These are phyloP conservation scores for Talaromyces wortmannii DNA, from an alignment of 495 filamentous ascomycete genomes.

Conservation along the genomic window DNA sequence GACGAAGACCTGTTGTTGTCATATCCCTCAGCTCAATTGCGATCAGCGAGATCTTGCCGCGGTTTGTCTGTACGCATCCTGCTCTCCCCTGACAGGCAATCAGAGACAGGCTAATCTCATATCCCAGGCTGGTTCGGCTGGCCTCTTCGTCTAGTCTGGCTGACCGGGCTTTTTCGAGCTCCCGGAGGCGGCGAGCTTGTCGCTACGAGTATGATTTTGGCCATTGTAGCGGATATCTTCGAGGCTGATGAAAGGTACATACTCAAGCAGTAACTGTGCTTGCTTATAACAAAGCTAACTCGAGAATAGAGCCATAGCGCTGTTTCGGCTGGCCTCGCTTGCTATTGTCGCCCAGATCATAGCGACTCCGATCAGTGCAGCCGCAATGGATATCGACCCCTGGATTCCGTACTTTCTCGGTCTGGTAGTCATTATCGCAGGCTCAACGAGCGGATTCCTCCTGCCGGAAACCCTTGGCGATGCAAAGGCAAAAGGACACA, in stretches of 20 bases:
- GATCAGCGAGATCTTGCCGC: conserved; percentile 23
- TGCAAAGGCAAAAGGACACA: not conserved
- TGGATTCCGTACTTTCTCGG: conserved; percentile 22
- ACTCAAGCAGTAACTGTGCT: not conserved
- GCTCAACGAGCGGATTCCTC: conserved; percentile 20
- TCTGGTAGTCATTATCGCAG: conserved; percentile 17
- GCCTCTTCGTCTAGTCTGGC: conserved; percentile 25
- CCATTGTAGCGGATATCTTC: conserved; percentile 25
- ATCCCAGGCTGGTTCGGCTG: conserved; percentile 1
- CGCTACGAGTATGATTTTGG: conserved; percentile 12
- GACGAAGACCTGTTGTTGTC: conserved; percentile 34
- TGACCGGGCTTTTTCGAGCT: conserved; percentile 15
- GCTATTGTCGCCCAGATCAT: conserved; percentile 19
- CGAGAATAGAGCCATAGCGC: conserved; percentile 14
- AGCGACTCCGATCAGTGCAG: conserved; percentile 23
- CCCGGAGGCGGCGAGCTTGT: conserved; percentile 25
- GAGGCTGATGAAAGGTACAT: conserved; percentile 24
- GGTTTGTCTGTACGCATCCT: conserved; percentile 27
- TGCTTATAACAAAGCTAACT: not conserved
- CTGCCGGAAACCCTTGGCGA: conserved; percentile 38
- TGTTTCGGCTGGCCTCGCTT: conserved; percentile 18
- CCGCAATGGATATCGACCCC: conserved; percentile 16
- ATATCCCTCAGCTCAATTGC: conserved; percentile 24
- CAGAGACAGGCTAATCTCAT: not conserved
- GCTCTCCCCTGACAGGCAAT: not conserved